Conservation (phyloP, 805 yeast species). For the Myxozyma lipomycoides region DNA sequence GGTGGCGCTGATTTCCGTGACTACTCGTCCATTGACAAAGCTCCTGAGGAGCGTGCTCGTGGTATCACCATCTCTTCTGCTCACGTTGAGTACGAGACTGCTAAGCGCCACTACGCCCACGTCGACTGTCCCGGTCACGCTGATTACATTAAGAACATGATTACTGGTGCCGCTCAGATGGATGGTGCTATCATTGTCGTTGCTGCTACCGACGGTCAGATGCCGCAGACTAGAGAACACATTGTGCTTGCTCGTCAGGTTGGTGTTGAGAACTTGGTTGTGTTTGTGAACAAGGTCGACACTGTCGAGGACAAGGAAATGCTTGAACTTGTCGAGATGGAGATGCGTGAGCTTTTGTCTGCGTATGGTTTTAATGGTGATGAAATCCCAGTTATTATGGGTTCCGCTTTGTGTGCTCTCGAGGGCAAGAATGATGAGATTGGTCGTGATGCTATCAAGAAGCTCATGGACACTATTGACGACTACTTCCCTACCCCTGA, state of each 20-base stretch:
- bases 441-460: conserved; percentile 75
- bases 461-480: conserved; percentile 88
- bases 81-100: conserved; percentile 95
- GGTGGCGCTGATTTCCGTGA: conserved; percentile 95
- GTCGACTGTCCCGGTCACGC: conserved; percentile 99
- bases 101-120: conserved; percentile 92
- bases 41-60: conserved; percentile 99
- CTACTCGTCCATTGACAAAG: conserved; percentile 89
- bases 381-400: conserved; percentile 96
- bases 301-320: conserved; percentile 97
- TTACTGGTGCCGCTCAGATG: conserved; percentile 99
- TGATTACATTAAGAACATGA: conserved; percentile 89
- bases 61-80: conserved; percentile 98
- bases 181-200: conserved; percentile 99
- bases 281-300: conserved; percentile 96
- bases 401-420: conserved; percentile 95
- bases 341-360: conserved; percentile 92
- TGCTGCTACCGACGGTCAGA: conserved; percentile 98
- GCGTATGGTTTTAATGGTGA: conserved; percentile 98
- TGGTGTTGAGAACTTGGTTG: conserved; percentile 97
- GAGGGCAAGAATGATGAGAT: conserved; percentile 86
- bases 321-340: conserved; percentile 99
- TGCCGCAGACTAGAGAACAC: conserved; percentile 99
- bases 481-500: conserved; percentile 92
- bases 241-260: conserved; percentile 97